Percentiles rank a stretch among this genome's conserved stretches.
These are phyloP conservation scores for Cytauxzoon felis DNA, from an alignment of 169 alveolate genomes.

Conservation along the genomic window DNA sequence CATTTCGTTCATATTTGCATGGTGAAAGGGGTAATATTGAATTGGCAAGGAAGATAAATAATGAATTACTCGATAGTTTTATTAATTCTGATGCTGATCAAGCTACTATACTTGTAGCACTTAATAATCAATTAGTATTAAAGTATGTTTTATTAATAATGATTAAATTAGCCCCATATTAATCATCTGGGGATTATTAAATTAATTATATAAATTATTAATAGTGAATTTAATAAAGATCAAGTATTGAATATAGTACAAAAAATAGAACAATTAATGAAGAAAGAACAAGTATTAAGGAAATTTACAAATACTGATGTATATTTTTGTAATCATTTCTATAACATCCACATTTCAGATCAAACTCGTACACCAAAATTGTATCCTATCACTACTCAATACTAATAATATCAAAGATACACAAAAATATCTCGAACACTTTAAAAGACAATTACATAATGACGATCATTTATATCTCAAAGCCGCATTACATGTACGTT, in stretches of 20 bases:
- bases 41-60: constrained; percentile 19
- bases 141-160: background rate
- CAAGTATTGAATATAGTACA: background rate
- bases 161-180: constrained; percentile 9
- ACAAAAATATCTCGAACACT: constrained; percentile 7
- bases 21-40: constrained; percentile 21
- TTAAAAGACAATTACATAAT: background rate
- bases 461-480: background rate
- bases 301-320: constrained; percentile 5
- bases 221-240: background rate
- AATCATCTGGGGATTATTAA: constrained; percentile 10
- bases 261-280: constrained; percentile 7
- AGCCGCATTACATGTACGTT: constrained; percentile 7
- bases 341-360: background rate
- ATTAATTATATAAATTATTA: background rate
- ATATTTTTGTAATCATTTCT: background rate
- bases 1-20: constrained; percentile 30
- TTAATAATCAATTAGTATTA: background rate
- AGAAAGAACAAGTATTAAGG: constrained; percentile 5
- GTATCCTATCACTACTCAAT: constrained; percentile 2
- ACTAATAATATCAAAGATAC: constrained; percentile 7
- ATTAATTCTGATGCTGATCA: background rate
- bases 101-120: too few relatives aligned
- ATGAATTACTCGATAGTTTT: constrained; percentile 10
- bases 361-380: constrained; percentile 8